A percentile compares a stretch with the other conserved stretches of the same genome.
These are phyloP conservation scores for Didymella exigua DNA, from an alignment of 2,329 filamentous ascomycete genomes.

Conservation along the genomic window DNA sequence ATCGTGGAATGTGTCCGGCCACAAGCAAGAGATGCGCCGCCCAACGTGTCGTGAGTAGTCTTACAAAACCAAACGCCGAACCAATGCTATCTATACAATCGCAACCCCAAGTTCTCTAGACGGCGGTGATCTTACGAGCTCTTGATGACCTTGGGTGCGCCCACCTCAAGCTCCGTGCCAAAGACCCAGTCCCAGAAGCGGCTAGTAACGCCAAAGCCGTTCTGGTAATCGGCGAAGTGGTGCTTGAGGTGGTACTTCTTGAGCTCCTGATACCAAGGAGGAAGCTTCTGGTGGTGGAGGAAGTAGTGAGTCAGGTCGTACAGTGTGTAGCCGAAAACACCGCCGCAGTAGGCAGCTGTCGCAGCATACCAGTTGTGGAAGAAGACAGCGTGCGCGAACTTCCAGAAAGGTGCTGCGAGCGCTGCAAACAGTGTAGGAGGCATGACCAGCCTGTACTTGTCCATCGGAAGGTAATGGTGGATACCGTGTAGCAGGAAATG, in stretches of 20 bases:
- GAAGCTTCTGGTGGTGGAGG: constrained; percentile 91
- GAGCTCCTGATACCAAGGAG: constrained; percentile 83
- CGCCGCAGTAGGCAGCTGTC: constrained; percentile 80
- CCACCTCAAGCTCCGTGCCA: constrained; percentile 76
- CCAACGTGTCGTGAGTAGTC: constrained; percentile 2
- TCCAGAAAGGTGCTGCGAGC: constrained; percentile 90
- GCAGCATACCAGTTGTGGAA: constrained; percentile 84
- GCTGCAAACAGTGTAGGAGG: constrained; percentile 84
- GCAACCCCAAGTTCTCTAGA: background rate
- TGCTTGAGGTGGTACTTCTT: constrained; percentile 98
- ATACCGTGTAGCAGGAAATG: constrained; percentile 97
- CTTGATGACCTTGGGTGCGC: constrained; percentile 57
- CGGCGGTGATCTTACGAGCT: constrained; percentile 25
- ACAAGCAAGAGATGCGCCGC: background rate
- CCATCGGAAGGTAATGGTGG: constrained; percentile 99
- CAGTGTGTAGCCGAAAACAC: constrained; percentile 92
- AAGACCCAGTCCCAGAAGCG: constrained; percentile 95
- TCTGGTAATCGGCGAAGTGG: constrained; percentile 97
- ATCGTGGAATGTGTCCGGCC: constrained; percentile 2
- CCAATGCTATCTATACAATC: constrained; percentile 9
- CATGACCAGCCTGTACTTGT: constrained; percentile 96
- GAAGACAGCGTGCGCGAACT: constrained; percentile 82
- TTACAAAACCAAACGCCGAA: constrained; percentile 5
- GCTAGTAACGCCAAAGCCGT: constrained; percentile 95
- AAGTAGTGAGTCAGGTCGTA: constrained; percentile 99